These are phyloP conservation scores for Eutrema yunnanense DNA, from an alignment of 345 rosid species.

Conservation along the genomic window DNA sequence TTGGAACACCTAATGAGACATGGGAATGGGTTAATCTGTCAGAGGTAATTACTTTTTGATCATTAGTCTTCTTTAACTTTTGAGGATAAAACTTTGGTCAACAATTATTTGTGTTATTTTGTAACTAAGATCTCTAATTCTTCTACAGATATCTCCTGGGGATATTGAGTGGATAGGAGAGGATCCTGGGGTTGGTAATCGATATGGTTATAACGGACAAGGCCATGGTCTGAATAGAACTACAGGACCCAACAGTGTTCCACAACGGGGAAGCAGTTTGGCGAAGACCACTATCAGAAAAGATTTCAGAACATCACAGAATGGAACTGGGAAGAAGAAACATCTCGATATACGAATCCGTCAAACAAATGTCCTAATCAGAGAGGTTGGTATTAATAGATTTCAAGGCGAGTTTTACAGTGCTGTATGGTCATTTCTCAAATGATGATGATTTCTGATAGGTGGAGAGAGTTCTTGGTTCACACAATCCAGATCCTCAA, in stretches of 20 bases:
- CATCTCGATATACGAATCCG: constrained; percentile 58
- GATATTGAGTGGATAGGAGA: constrained; percentile 80
- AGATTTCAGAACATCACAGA: constrained; percentile 59
- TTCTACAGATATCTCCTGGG: constrained; percentile 61
- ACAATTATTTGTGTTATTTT: not conserved
- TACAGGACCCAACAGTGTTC: constrained; percentile 39
- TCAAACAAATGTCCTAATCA: constrained; percentile 60
- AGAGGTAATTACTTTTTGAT: constrained; percentile 44
- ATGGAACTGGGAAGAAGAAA: constrained; percentile 74
- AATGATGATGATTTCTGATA: constrained; percentile 21
- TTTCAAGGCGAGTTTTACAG: not conserved
- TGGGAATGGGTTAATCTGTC: constrained; percentile 95
- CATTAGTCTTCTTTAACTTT: not conserved
- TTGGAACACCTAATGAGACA: constrained; percentile 61
- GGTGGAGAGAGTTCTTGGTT: constrained; percentile 77
- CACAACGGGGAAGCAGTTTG: constrained; percentile 56
- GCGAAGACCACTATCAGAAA: constrained; percentile 59
- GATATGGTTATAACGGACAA: constrained; percentile 42
- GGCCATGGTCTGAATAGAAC: constrained; percentile 41
- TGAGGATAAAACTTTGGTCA: not conserved
- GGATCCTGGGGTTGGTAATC: constrained; percentile 53
- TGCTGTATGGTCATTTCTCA: not conserved
- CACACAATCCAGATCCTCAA: constrained; percentile 64
- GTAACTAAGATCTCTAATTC: not conserved
- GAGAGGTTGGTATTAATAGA: constrained; percentile 48